A percentile compares a stretch with the other conserved stretches of the same genome.
Conservation (phyloP, 2,329 filamentous ascomycete species). For the Ophiostoma pallidulum region DNA sequence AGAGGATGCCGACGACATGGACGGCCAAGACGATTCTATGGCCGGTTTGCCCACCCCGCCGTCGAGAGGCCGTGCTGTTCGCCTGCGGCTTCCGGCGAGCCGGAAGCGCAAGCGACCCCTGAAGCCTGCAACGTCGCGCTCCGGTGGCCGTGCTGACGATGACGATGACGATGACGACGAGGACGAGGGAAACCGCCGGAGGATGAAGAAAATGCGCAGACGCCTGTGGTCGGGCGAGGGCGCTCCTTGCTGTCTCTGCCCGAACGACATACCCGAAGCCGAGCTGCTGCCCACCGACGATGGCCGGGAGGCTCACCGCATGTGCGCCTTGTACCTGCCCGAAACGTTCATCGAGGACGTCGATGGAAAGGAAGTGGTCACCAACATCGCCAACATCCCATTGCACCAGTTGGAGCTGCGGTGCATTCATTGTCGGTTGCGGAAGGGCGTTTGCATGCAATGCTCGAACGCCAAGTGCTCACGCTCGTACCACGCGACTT, state of each 20-base stretch:
- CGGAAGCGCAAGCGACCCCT: slow-evolving; percentile 60
- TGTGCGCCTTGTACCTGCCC: slow-evolving; percentile 84
- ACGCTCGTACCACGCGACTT: slow-evolving; percentile 88
- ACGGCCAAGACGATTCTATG: slow-evolving; percentile 47
- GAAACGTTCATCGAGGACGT: slow-evolving; percentile 77
- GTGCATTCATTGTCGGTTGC: slow-evolving; percentile 89
- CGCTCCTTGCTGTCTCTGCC: slow-evolving; percentile 75
- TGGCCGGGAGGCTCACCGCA: slow-evolving; percentile 74
- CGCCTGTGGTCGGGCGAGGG: slow-evolving; percentile 35
- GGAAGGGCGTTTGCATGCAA: slow-evolving; percentile 92
- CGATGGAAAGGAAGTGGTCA: slow-evolving; percentile 63
- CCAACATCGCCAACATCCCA: slow-evolving; percentile 70
- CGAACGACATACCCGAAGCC: slow-evolving; percentile 75
- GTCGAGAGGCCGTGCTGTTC: slow-evolving; percentile 36
- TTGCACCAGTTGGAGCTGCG: slow-evolving; percentile 85
- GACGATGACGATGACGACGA: slow-evolving; percentile 21
- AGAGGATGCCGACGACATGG: slow-evolving; percentile 47
- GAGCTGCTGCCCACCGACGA: slow-evolving; percentile 82
- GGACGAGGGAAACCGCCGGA: too few relatives aligned
- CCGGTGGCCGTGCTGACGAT: neutral
- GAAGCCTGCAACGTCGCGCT: slow-evolving; percentile 3
- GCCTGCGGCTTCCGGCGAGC: slow-evolving; percentile 38
- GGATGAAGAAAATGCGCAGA: slow-evolving; percentile 69
- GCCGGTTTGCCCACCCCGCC: slow-evolving; percentile 72
- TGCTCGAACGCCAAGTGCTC: slow-evolving; percentile 93